Base-by-base conservation (phyloP, 192 early-diverging fungal species). In the Cladochytrium replicatum region DNA sequence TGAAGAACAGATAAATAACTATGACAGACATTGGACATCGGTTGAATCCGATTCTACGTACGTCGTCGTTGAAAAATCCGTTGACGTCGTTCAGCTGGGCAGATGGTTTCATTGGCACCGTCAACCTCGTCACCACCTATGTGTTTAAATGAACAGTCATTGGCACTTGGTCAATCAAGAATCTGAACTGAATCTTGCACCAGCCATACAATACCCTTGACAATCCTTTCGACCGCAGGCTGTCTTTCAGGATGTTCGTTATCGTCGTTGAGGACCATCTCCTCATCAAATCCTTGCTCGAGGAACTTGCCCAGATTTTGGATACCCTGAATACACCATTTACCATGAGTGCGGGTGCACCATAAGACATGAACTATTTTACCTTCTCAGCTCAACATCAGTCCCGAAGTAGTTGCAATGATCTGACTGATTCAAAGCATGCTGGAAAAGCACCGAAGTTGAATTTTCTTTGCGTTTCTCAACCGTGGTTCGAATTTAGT, bases 151-250 rank as follows among this genome's bases (percentile, higher is more conserved):
- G 5, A 30, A 21, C 0, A 26, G 26, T 22, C 22, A 9, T 32
- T 8, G 40, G 9, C 44, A 52, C 9, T 32, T 7, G 6, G 7
- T 15, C 2, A 2, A 22, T 52, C 37, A 29, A 17, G n/a, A 22
- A 6, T 2, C 21, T 2, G 30, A 38, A n/a, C n/a, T n/a, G 71
- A 63, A 40, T 57, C 68, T 13, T 32, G 50, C n/a, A 78, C 63
- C 25, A 78, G 52, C 74, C 74, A 77, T 25, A 58, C 15, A 46
- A 78, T 57, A 6, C 58, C 67, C 3, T 46, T 23, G n/a, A 79
- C 19, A 25, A 78, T 73, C 50, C 73, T 78, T 6, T 57, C 46
- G 9, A 34, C 38, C 0, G 70, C 78, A 19, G 75, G 75, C 46
- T 58, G 50, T n/a, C 31, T 9, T 29, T 26, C 41, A 0, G 70